Evolutionary conservation across 371 early-diverging fungal species (phyloP), one percentile per base, ranked within the genome.

Genomic region (Mortierella sp.): DNA sequence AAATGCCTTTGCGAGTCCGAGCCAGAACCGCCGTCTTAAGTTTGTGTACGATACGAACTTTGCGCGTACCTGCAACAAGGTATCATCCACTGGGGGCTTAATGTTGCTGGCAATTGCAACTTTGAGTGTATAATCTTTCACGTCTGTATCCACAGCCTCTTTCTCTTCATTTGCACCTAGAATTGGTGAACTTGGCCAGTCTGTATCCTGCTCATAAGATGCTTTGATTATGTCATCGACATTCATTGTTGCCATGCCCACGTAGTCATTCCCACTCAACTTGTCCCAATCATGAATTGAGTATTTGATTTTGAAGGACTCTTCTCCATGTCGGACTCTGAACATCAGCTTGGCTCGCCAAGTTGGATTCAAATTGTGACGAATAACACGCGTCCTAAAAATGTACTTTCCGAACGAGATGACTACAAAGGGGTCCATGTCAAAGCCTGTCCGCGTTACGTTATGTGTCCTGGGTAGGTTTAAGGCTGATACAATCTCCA

Each of bases 371-470:
- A 89, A 74, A 60, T 84, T 87, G 71, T 92, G 93, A 5, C 88
- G 86, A 53, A 92, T 87, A 7, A 89, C 85, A 22, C 88, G 83
- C 19, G 93, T 93, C 51, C 90, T 83, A 78, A 93, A 94, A 0
- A 93, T 93, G 32, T 89, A 87, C 17, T 88, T 86, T 13, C 92
- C 91, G 68, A 91, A 92, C 3, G 89, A 88, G n/a, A 90, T 85
- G 49, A 94, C 88, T 2, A 93, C 94, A 86, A 95, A 96, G 0
- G 96, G 94, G 76, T 96, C 95, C 89, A 93, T 94, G 69, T 95
- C 93, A 75, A 92, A 93, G 0, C 89, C 85, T 3, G 89, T 89
- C 17, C 91, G 82, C 10, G 89, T 89, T 70, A 86, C 74, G 60
- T 89, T 90, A 69, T 71, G 85, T 35, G 86, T 88, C 10, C 88